These are phyloP conservation scores for Colletotrichum sp. DNA, from an alignment of 2,329 filamentous ascomycete genomes.

Conservation along the genomic window DNA sequence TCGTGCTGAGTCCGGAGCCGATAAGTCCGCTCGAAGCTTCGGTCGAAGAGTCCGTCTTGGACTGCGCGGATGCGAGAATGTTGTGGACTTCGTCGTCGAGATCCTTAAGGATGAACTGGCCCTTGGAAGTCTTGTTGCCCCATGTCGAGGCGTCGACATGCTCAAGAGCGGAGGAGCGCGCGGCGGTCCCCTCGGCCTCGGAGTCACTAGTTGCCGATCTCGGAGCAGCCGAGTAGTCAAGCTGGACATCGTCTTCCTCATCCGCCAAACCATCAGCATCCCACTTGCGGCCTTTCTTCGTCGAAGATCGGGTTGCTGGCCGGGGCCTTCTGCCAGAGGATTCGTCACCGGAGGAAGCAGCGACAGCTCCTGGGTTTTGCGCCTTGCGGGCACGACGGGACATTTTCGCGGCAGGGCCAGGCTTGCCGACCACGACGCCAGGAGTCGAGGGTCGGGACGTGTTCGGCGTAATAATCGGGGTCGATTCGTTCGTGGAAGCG, in stretches of 20 bases:
- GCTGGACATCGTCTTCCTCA: constrained; percentile 77
- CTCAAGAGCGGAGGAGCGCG: constrained; percentile 68
- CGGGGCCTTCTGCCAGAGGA: constrained; percentile 64
- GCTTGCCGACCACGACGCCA: constrained; percentile 72
- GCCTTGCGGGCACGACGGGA: constrained; percentile 80
- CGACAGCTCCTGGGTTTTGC: constrained; percentile 67
- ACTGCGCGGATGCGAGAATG: constrained; percentile 83
- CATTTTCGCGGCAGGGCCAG: constrained; percentile 75
- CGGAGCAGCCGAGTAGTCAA: constrained; percentile 84
- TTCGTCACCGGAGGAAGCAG: constrained; percentile 86
- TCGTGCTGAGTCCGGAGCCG: constrained; percentile 79
- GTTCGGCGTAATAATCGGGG: constrained; percentile 73
- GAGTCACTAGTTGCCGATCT: constrained; percentile 58
- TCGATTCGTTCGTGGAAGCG: constrained; percentile 66
- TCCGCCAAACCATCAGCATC: constrained; percentile 87
- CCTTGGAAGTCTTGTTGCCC: constrained; percentile 84
- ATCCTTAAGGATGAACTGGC: constrained; percentile 93
- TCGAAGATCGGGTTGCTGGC: constrained; percentile 54
- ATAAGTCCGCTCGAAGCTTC: constrained; percentile 68
- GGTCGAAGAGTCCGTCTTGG: constrained; percentile 51
- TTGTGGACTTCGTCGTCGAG: constrained; percentile 91
- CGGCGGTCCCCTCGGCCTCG: constrained; percentile 48
- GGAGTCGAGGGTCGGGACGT: constrained; percentile 83
- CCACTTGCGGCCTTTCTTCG: constrained; percentile 92
- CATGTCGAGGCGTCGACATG: constrained; percentile 80